Evolutionary conservation across 345 rosid species (phyloP), one percentile per base, ranked within the genome.

Genomic region (Linum tenue): DNA sequence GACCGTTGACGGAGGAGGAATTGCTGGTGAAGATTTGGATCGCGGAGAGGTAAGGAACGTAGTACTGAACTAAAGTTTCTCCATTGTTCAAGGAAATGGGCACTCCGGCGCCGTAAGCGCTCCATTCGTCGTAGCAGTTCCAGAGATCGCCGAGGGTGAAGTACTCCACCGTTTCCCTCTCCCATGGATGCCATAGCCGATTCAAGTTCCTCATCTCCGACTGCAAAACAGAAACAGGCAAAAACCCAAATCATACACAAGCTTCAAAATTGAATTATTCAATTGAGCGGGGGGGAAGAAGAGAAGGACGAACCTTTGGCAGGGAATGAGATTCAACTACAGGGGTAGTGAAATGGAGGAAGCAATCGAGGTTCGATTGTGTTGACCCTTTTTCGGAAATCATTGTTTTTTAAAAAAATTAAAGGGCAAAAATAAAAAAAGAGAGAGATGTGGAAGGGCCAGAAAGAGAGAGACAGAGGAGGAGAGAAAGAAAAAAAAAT

Each of bases 101-200:
- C 55, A 95, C 98, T 17, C 98, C 98, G 64, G 97, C 99, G 58
- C 99, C 99, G 77, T 95, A 95, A 17, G 97, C 99, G 69, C 99
- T 95, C 99, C 98, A 95, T 80, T 95, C 98, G 77, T 91, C 97
- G 31, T 80, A 95, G 69, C 86, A 85, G 61, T 71, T 82, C 99
- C 99, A 95, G 0, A 95, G 79, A 83, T 91, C 96, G 73, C 81
- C 72, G 72, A 95, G 75, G 50, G 85, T 86, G 68, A 95, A 91
- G 75, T 78, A 95, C 65, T 91, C 97, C 59, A 95, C 88, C 53
- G 76, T 82, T 64, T 95, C 97, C 75, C 94, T 91, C 73, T 87
- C 97, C 85, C 89, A 82, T 14, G 94, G 96, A 71, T 91, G 95
- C 99, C 99, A 95, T 56, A 89, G 72, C 59, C 83, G 77, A 75